Conservation (phyloP, 1,284 basidiomycete genomes). For the Boletellus deceptivus region DNA sequence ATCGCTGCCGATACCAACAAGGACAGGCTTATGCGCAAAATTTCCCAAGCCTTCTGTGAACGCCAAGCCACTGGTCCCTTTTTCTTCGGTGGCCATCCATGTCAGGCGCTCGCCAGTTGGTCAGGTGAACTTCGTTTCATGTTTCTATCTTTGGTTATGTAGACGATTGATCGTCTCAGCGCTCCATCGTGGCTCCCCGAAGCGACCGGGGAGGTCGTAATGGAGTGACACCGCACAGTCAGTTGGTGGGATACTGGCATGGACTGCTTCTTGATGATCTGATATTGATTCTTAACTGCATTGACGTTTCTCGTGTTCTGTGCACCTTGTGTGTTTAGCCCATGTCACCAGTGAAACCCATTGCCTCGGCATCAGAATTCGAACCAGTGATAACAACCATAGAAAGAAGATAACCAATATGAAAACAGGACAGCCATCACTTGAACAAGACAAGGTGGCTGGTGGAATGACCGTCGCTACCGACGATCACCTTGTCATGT, state of each 20-base stretch:
- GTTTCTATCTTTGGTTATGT: not conserved
- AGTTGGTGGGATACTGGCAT: not conserved
- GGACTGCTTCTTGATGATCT: slow-evolving; percentile 13
- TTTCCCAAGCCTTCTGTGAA: not conserved
- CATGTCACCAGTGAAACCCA: not conserved
- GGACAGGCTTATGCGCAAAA: not conserved
- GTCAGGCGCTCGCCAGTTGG: not conserved
- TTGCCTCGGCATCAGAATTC: not conserved
- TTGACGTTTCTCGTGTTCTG: not conserved
- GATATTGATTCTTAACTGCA: not conserved
- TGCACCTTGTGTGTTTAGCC: not conserved
- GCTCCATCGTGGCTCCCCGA: not conserved
- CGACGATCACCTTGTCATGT: not conserved
- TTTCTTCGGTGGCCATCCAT: not conserved
- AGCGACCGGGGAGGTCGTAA: not conserved
- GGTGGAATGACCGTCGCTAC: not conserved
- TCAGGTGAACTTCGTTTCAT: slow-evolving; percentile 8
- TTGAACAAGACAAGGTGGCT: slow-evolving; percentile 1
- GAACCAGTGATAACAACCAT: too few species aligned
- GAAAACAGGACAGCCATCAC: not conserved
- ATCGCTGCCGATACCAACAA: not conserved
- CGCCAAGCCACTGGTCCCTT: not conserved
- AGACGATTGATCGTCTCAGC: not conserved
- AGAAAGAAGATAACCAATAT: too few species aligned
- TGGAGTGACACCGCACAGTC: not conserved